Conservation (phyloP, 164 flowering plant species). For the Vitis rotundifolia region DNA sequence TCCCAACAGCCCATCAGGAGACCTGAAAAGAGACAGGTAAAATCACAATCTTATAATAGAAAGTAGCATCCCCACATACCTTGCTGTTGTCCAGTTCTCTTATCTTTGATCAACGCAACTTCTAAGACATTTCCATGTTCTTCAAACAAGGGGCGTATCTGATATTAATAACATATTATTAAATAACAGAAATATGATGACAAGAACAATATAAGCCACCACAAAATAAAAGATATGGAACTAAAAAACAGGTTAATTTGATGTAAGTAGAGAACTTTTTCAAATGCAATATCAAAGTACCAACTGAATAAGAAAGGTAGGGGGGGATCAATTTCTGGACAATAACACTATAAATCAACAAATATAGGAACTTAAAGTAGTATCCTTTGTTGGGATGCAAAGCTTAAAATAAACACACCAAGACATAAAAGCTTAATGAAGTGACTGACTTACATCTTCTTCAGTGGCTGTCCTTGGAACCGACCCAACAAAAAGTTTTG, state of each 20-base stretch:
- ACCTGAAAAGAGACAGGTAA: slow-evolving; percentile 67
- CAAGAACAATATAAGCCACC: neutral
- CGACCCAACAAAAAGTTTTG: slow-evolving; percentile 93
- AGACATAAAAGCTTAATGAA: neutral
- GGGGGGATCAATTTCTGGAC: too few relatives aligned
- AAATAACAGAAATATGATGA: neutral
- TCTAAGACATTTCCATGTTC: slow-evolving; percentile 90
- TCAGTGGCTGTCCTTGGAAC: slow-evolving; percentile 92
- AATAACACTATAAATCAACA: too few relatives aligned
- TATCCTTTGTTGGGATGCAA: too few relatives aligned
- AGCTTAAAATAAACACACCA: too few relatives aligned
- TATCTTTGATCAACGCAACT: slow-evolving; percentile 92
- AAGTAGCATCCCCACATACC: slow-evolving; percentile 53
- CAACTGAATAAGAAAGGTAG: too few relatives aligned
- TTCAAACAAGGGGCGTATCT: slow-evolving; percentile 94
- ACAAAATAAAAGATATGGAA: neutral
- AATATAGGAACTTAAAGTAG: too few relatives aligned
- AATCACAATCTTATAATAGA: slow-evolving; percentile 25
- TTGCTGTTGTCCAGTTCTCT: slow-evolving; percentile 93
- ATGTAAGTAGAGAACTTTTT: too few relatives aligned
- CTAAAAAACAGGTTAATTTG: neutral
- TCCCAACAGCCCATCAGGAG: slow-evolving; percentile 66
- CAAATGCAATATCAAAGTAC: too few relatives aligned
- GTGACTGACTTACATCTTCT: slow-evolving; percentile 67
- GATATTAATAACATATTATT: slow-evolving; percentile 15